Evolutionary conservation across 495 filamentous ascomycete species (phyloP).

Genomic region (Elasticomyces elasticus): DNA sequence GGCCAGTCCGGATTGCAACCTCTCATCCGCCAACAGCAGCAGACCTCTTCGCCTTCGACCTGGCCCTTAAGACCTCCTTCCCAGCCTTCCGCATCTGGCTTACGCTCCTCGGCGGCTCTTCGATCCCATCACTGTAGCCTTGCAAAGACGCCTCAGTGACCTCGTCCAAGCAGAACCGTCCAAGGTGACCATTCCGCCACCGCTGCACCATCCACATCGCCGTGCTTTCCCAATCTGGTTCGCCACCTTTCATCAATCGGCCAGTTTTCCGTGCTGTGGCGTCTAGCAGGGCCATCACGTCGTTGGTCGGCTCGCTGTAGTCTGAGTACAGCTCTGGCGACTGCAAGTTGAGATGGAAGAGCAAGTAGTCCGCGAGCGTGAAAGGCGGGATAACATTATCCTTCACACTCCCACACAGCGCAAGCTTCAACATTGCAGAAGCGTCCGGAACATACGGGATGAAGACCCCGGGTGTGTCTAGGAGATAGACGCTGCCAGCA

Average conservation of each 20-base stretch:
- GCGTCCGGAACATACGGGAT: slow-evolving; percentile 77
- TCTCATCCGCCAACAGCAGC: background rate
- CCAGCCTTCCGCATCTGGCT: slow-evolving; percentile 28
- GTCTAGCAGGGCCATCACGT: slow-evolving; percentile 58
- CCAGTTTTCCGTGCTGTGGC: slow-evolving; percentile 63
- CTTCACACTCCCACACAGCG: slow-evolving; percentile 82
- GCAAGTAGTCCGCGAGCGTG: slow-evolving; percentile 76
- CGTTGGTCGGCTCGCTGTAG: slow-evolving; percentile 70
- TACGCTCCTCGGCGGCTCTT: slow-evolving; percentile 21
- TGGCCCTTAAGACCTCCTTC: slow-evolving; percentile 22
- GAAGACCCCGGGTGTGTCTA: slow-evolving; percentile 81
- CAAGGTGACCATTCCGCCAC: slow-evolving; percentile 70
- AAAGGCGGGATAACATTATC: slow-evolving; percentile 68
- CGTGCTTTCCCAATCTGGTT: slow-evolving; percentile 58
- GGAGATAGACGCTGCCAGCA: slow-evolving; percentile 48
- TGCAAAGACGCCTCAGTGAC: slow-evolving; percentile 48
- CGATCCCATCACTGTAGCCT: slow-evolving; percentile 25
- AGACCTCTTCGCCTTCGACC: background rate
- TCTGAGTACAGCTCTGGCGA: slow-evolving; percentile 48
- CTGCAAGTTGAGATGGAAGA: slow-evolving; percentile 65
- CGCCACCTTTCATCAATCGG: slow-evolving; percentile 62
- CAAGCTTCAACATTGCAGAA: slow-evolving; percentile 84
- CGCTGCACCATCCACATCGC: slow-evolving; percentile 77
- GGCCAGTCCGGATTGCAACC: background rate
- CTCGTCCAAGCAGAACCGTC: slow-evolving; percentile 71